Base-by-base conservation (phyloP, 2,329 filamentous ascomycete genomes). In the Coniochaeta sp. region DNA sequence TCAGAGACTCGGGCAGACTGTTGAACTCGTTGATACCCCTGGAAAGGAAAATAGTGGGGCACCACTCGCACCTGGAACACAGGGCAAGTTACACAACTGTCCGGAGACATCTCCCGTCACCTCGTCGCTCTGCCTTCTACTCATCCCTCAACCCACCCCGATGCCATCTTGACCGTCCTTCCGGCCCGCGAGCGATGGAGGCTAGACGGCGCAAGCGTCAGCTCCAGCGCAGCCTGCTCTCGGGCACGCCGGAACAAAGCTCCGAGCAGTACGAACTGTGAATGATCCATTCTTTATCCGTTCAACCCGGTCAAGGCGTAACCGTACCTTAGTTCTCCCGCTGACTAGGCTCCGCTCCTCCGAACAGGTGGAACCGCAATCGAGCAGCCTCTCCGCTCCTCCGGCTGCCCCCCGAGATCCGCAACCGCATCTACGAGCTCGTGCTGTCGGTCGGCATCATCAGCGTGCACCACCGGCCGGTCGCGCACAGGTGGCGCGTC, bases 381-480 rank as follows among this genome's bases (percentile, higher is more conserved):
- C 65, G 62, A n/a, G 36, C 59, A 4, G 24, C 34, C 7, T 73
- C 71, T 1, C 70, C 69, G 5, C 62, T 73, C 50, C 67, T 73
- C 32, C 67, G 66, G 9, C 68, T 73, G 1, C 71, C 72, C 0
- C 63, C 68, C 59, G 72, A 73, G 59, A 61, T 73, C 42, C 71
- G 72, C 61, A 70, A 73, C 60, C 70, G 67, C 58, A 72, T 73
- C 61, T 73, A 72, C 65, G 62, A 65, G 9, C 66, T 72, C n/a
- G 64, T 71, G 59, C 64, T 73, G 47, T 60, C 63, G 44, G 65
- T 70, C 64, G 70, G 71, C 57, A 71, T 73, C 63, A 70, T 73
- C 52, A 68, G 72, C 59, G 65, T 73, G 24, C 65, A 67, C 56
- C 71, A 69, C 60, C 66, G 66, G 22, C 67, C 63, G 2, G 24